Evolutionary conservation across 1,284 basidiomycete species (phyloP), one percentile per base, ranked within the genome.

Genomic region (Fomitopsis betulina): DNA sequence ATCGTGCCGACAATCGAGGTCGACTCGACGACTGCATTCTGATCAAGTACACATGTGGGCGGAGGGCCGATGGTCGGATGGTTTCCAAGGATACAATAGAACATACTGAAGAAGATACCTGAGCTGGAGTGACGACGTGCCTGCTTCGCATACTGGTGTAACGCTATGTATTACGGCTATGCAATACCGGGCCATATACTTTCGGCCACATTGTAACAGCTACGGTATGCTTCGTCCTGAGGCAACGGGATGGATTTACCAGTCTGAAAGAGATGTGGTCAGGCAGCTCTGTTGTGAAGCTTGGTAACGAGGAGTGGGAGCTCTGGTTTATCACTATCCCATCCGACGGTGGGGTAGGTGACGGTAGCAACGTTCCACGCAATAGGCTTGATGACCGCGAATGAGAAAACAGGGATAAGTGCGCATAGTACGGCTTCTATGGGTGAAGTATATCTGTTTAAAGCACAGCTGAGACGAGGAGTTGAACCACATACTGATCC

Each of bases 1-100:
- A 94, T 94, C 71, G 91, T 94, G 57, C 95, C 95, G 25, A 97
- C 95, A 38, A 97, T 98, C 71, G 95, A 98, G 76, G 91, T 94
- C 49, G 92, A 94, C 73, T 93, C 91, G 61, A 94, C 92, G 52
- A 91, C 93, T 35, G 82, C 91, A 21, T 91, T 93, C 76, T 93
- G 71, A 77, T 52, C 39, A 10, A 33, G 42, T 13, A 38, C 6
- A 19, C 23, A 15, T 27, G 9, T 32, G 33, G 42, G 43, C 21
- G 39, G 32, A 21, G 47, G 15, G 27, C 23, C 15, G 33, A n/a
- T 33, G 56, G 56, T 53, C 56, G 30, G 30, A 52, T 40, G 10
- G 10, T 50, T 54, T 45, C 25, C 15, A 30, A 39, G 39, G 40
- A n/a, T n/a, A 47, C n/a, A 27, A 55, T 67, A 65, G 65, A n/a